Conservation (phyloP, 2,329 filamentous ascomycete species). For the Calcarisporium arbuscula region DNA sequence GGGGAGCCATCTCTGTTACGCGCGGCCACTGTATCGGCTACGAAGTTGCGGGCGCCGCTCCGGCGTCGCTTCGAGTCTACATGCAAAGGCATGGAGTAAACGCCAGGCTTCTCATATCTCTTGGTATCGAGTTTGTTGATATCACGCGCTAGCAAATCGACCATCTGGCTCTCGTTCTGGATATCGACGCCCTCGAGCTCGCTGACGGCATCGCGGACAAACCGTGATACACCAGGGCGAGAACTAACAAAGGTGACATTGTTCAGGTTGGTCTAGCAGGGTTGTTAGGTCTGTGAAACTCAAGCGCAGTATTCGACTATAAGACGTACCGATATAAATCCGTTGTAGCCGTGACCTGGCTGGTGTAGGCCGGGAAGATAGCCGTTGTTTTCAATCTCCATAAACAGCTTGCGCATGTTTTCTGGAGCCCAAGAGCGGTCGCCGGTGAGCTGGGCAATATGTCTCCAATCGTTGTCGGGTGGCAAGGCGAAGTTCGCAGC, state of each 20-base stretch:
- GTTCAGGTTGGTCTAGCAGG: slow-evolving; percentile 14
- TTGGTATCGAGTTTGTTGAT: slow-evolving; percentile 17
- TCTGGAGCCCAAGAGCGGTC: slow-evolving; percentile 51
- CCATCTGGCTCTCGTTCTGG: slow-evolving; percentile 16
- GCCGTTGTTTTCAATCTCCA: slow-evolving; percentile 48
- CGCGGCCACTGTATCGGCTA: slow-evolving; percentile 25
- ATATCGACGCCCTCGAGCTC: slow-evolving; percentile 11
- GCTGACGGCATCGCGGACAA: slow-evolving; percentile 7
- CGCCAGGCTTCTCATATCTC: slow-evolving; percentile 19
- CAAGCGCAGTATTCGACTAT: too few species aligned
- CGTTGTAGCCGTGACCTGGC: slow-evolving; percentile 15
- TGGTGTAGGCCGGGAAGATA: too few species aligned
- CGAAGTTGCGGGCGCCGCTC: slow-evolving; percentile 10
- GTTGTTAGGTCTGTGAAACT: too few species aligned
- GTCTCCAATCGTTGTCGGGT: slow-evolving; percentile 12
- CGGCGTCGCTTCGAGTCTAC: slow-evolving; percentile 12
- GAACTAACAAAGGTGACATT: slow-evolving; percentile 13
- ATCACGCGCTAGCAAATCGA: slow-evolving; percentile 21
- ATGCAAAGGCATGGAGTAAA: slow-evolving; percentile 23
- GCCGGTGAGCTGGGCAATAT: slow-evolving; percentile 51
- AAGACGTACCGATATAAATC: slow-evolving; percentile 1
- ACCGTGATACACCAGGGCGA: slow-evolving; percentile 10
- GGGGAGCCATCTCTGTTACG: slow-evolving; percentile 35
- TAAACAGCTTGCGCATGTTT: slow-evolving; percentile 56
- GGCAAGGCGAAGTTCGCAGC: slow-evolving; percentile 14